Evolutionary conservation across 2,329 filamentous ascomycete species (phyloP), one percentile per base, ranked within the genome.

Genomic region (Verticillium tricorpus): DNA sequence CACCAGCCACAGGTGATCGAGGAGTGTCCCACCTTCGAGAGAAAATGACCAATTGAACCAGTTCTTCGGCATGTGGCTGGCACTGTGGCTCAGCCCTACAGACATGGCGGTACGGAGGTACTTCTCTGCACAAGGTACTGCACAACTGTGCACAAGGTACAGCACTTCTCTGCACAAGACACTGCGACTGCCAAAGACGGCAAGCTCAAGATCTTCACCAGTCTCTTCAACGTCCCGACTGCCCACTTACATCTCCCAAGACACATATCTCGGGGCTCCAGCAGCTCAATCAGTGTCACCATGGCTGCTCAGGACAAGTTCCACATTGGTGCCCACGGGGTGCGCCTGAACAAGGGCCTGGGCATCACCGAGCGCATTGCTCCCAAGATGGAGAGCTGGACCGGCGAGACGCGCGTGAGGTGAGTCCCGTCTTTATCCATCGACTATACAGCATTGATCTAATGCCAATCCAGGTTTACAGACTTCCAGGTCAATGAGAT

Each of bases 401-500:
- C 60, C 2, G 64, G 64, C 58, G 64, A 66, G 25, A 63, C 65
- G 57, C 64, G 64, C 34, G 64, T 65, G 34, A 65, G 64, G 64
- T 63, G 55, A 11, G 45, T 34, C 3, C 32, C 19, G 8, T 28
- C 19, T 58, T 19, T 25, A 17, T 28, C 7, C n/a, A 0, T 17
- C 56, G 2, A 9, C 9, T 32, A 56, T 17, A 14, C 8, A 1
- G 32, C 25, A 32, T 17, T 15, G 6, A 39, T 50, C 34, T n/a
- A 40, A 39, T 12, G 1, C 19, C 3, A 15, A 22, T 14, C 8
- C 58, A 86, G 92, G 67, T 97, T 93, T 74, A 94, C 93, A 4
- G 93, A 97, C 73, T 97, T 97, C 69, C 81, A 95, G 68, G 93
- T 97, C 68, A 93, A 96, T 71, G 93, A 97, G 75, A 94, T 97